phyloP scores from a whole-genome alignment of 768 basidiomycete species.

The Lactarius indigo region DNA sequence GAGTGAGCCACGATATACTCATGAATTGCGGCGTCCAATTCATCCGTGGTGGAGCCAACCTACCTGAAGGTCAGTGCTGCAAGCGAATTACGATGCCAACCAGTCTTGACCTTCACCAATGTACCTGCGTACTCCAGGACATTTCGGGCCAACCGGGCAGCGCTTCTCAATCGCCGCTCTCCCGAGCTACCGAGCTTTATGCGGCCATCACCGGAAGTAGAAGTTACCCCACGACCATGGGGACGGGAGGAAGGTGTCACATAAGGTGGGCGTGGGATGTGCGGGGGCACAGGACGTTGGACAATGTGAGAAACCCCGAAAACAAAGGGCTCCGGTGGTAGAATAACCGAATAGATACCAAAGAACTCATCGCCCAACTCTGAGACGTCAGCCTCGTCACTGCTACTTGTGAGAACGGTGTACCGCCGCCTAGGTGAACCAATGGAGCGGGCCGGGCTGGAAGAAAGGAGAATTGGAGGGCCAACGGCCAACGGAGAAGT shows the following conservation, averaged over 20 bases:
- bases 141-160: conserved; percentile 20
- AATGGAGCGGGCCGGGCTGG: neutral
- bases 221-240: neutral
- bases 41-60: conserved; percentile 71
- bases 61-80: conserved; percentile 30
- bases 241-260: conserved; percentile 25
- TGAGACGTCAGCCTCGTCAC: neutral
- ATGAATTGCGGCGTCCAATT: conserved; percentile 71
- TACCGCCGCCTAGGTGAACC: neutral
- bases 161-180: conserved; percentile 19
- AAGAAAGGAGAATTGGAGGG: neutral
- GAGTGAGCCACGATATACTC: conserved; percentile 59
- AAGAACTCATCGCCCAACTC: conserved; percentile 29
- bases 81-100: neutral
- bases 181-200: conserved; percentile 15
- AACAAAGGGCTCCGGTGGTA: conserved; percentile 63
- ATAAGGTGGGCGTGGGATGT: conserved; percentile 57
- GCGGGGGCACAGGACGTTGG: conserved; percentile 50
- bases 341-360: conserved; percentile 55
- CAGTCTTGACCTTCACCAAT: conserved; percentile 20
- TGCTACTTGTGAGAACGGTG: neutral
- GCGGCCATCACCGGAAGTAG: conserved; percentile 9
- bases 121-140: conserved; percentile 23
- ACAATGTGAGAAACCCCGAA: conserved; percentile 62
- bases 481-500: neutral